Conservation (phyloP, 1,139 yeast species). For the Nakaseomyces glabratus region DNA sequence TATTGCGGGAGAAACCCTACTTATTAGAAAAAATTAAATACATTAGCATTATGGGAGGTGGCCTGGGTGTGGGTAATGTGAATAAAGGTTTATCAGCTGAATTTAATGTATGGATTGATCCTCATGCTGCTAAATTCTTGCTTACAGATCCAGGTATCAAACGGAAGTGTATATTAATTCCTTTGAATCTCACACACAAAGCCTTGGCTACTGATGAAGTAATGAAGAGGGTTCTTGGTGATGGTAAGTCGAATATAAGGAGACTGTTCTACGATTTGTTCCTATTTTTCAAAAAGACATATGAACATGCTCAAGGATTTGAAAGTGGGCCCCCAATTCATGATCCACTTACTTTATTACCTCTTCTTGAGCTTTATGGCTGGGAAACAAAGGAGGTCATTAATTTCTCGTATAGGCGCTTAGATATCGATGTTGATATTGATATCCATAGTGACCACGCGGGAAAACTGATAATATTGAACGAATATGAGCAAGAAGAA, state of each 20-base stretch:
- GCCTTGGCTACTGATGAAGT: constrained; percentile 49
- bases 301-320: constrained; percentile 39
- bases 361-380: constrained; percentile 40
- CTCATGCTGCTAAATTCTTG: constrained; percentile 58
- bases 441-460: constrained; percentile 24
- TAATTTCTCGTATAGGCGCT: constrained; percentile 30
- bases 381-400: constrained; percentile 26
- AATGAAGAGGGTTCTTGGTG: constrained; percentile 31
- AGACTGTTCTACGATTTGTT: constrained; percentile 49
- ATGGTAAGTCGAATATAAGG: constrained; percentile 37
- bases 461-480: constrained; percentile 21
- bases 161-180: constrained; percentile 47
- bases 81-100: constrained; percentile 57
- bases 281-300: constrained; percentile 44
- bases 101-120: constrained; percentile 69
- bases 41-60: constrained; percentile 73
- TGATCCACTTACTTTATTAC: constrained; percentile 68
- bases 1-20: constrained; percentile 47
- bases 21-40: constrained; percentile 38
- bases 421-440: constrained; percentile 33
- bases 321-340: constrained; percentile 67
- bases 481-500: constrained; percentile 28
- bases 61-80: constrained; percentile 35
- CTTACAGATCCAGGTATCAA: constrained; percentile 40
- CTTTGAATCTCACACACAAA: constrained; percentile 64